phyloP scores from a whole-genome alignment of 768 basidiomycete genomes.

The Xerocomellus amylosporus region DNA sequence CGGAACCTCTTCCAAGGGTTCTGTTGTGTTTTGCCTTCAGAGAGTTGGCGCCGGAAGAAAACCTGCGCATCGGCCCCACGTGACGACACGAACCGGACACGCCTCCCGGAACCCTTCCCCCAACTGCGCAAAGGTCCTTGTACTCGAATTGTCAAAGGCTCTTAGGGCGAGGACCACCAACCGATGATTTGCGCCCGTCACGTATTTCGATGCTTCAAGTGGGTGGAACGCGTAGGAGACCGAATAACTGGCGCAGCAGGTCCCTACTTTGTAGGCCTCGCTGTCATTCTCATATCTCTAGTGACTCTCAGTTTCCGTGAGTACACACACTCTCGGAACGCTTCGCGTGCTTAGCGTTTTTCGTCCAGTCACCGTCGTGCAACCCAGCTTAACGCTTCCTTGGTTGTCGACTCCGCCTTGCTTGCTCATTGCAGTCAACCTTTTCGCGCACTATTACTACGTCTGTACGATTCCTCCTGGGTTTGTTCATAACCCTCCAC shows the following conservation, averaged over 20 bases:
- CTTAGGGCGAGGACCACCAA: background rate
- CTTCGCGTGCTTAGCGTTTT: background rate
- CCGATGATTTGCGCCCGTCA: conserved; percentile 29
- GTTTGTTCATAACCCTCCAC: conserved; percentile 62
- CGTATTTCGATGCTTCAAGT: conserved; percentile 58
- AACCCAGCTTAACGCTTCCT: conserved; percentile 58
- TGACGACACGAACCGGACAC: no score
- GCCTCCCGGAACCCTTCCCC: no score
- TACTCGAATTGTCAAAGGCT: background rate
- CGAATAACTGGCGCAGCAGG: conserved; percentile 86
- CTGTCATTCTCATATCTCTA: conserved; percentile 61
- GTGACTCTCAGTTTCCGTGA: conserved; percentile 81
- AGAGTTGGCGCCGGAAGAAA: no score
- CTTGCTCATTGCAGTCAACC: conserved; percentile 71
- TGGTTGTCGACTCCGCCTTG: conserved; percentile 65
- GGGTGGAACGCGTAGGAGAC: conserved; percentile 72
- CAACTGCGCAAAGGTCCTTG: no score
- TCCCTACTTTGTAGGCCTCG: conserved; percentile 85
- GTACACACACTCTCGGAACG: conserved; percentile 29
- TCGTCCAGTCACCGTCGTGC: conserved; percentile 70
- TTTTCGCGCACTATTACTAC: conserved; percentile 81
- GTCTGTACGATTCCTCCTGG: conserved; percentile 81
- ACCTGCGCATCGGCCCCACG: background rate
- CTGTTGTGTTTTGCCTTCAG: no score
- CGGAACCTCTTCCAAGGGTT: no score